These are phyloP conservation scores for Jamesozyma rosinii DNA, from an alignment of 805 yeast species.

Conservation along the genomic window DNA sequence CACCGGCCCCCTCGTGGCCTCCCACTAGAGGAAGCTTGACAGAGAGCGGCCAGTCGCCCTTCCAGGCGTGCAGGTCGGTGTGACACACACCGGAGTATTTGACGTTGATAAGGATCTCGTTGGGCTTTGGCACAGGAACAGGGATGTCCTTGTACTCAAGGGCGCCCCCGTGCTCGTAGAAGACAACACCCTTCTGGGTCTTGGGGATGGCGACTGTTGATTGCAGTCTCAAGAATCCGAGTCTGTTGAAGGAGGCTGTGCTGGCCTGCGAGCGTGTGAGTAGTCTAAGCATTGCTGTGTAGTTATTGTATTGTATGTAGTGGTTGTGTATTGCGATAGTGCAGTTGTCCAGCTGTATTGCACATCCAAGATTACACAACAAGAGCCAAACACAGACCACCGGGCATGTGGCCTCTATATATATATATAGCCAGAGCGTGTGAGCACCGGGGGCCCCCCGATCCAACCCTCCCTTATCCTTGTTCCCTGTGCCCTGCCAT, in stretches of 20 bases:
- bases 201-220: conserved; percentile 32
- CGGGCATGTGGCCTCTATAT: no score
- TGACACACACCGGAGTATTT: conserved; percentile 61
- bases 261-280: conserved; percentile 1
- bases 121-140: conserved; percentile 49
- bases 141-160: conserved; percentile 44
- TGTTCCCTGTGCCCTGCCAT: no score
- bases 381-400: no score
- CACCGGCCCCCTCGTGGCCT: conserved; percentile 64
- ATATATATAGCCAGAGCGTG: no score
- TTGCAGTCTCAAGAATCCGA: conserved; percentile 15
- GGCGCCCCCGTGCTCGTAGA: conserved; percentile 42
- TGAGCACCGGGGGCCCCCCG: no score
- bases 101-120: conserved; percentile 48
- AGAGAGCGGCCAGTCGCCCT: conserved; percentile 56
- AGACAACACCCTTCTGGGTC: conserved; percentile 45
- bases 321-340: no score
- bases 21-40: conserved; percentile 54
- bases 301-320: no score
- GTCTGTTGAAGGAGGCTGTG: not conserved
- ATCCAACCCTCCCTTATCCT: no score
- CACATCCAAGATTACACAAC: no score
- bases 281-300: conserved; percentile 11
- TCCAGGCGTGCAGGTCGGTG: conserved; percentile 60
- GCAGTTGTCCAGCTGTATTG: no score